Percentiles rank a stretch among this genome's conserved stretches.
These are phyloP conservation scores for Cercospora canescens DNA, from an alignment of 2,329 filamentous ascomycete species.

Conservation along the genomic window DNA sequence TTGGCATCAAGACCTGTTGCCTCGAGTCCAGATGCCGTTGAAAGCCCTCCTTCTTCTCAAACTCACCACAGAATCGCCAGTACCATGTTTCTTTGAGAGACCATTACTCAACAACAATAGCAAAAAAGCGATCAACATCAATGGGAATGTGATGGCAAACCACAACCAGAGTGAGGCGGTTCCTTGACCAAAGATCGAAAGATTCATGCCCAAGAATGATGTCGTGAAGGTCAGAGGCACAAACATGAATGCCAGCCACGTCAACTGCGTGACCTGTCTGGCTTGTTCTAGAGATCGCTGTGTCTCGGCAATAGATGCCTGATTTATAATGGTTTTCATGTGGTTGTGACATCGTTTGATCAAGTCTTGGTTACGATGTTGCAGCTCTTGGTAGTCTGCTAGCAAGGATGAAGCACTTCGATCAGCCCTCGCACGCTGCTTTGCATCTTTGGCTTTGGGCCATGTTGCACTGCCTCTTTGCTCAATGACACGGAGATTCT, in stretches of 20 bases:
- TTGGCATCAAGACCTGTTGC: not conserved
- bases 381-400: not conserved
- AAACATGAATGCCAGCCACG: constrained; percentile 3
- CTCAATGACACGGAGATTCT: not conserved
- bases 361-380: not conserved
- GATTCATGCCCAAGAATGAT: constrained; percentile 10
- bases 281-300: not conserved
- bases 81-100: not conserved
- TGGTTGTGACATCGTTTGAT: not conserved
- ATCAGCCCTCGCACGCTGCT: not conserved
- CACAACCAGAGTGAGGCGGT: not conserved
- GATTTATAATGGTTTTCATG: not conserved
- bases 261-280: not conserved
- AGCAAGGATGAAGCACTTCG: not conserved
- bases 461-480: not conserved
- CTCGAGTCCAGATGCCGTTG: not conserved
- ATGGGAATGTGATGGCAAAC: not conserved
- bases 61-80: not conserved
- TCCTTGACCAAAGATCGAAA: constrained; percentile 3
- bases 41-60: not conserved
- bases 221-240: not conserved
- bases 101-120: not conserved
- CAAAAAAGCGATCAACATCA: not conserved
- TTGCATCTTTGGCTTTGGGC: not conserved
- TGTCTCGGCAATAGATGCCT: not conserved